phyloP scores from a whole-genome alignment of 139 green algal species.

The Bryopsis sp. region DNA sequence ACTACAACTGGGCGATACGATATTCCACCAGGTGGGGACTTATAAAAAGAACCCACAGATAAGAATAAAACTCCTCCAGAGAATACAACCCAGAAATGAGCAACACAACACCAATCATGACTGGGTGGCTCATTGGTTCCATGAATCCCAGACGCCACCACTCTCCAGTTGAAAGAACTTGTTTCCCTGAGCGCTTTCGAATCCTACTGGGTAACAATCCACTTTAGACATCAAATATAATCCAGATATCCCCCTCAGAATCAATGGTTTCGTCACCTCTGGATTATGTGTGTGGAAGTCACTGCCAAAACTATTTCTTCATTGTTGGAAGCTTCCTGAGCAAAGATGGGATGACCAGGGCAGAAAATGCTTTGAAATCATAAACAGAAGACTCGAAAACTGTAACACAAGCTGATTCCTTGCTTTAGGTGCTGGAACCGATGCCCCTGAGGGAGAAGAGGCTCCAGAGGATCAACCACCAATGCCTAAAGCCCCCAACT shows the following conservation, averaged over 20 bases:
- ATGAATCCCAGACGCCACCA: not conserved
- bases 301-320: not conserved
- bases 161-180: not conserved
- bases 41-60: too few species aligned
- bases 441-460: not conserved
- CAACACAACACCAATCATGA: not conserved
- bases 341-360: not conserved
- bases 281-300: not conserved
- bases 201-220: not conserved
- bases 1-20: constrained; percentile 33
- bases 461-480: not conserved
- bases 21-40: constrained; percentile 30
- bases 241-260: too few species aligned
- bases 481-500: not conserved
- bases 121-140: not conserved
- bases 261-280: not conserved
- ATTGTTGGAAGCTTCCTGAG: not conserved
- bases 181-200: not conserved
- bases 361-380: not conserved
- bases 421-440: not conserved
- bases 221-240: not conserved
- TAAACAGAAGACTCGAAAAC: not conserved
- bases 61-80: not conserved
- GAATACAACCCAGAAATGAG: not conserved
- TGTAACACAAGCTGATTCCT: not conserved